Percentiles rank a stretch among this genome's conserved stretches.
phyloP scores from a whole-genome alignment of 2,329 filamentous ascomycete genomes.

The Stachybotrys elegans region DNA sequence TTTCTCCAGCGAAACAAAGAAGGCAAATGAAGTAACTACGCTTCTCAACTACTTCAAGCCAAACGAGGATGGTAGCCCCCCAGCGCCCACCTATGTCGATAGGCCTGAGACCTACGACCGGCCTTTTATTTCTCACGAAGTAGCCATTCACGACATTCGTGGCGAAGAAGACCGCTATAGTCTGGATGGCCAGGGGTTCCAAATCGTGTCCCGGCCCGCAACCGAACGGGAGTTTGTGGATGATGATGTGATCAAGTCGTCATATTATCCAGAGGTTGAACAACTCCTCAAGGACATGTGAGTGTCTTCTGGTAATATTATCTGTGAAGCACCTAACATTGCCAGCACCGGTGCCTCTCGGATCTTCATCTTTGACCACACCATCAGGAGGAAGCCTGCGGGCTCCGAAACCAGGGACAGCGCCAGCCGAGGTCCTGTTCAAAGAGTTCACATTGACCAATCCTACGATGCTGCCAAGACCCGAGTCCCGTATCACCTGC shows the following conservation, averaged over 20 bases:
- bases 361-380: constrained; percentile 60
- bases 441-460: constrained; percentile 54
- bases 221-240: constrained; percentile 38
- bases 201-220: constrained; percentile 22
- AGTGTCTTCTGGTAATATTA: constrained; percentile 15
- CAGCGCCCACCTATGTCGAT: constrained; percentile 27
- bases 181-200: constrained; percentile 34
- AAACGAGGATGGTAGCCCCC: constrained; percentile 33
- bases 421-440: constrained; percentile 32
- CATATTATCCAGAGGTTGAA: constrained; percentile 72
- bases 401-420: constrained; percentile 43
- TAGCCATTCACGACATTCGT: constrained; percentile 28
- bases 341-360: constrained; percentile 48
- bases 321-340: constrained; percentile 2
- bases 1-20: no score
- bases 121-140: constrained; percentile 18
- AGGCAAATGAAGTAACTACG: constrained; percentile 30
- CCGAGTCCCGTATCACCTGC: constrained; percentile 34
- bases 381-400: constrained; percentile 35
- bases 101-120: constrained; percentile 28
- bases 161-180: constrained; percentile 29
- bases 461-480: constrained; percentile 40
- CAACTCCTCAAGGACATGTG: constrained; percentile 56
- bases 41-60: constrained; percentile 33
- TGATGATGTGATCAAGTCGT: constrained; percentile 55